Evolutionary conservation across 176 grass and related monocot genomes (phyloP), one percentile per base, ranked within the genome.

Genomic region (Cymbopogon citratus): DNA sequence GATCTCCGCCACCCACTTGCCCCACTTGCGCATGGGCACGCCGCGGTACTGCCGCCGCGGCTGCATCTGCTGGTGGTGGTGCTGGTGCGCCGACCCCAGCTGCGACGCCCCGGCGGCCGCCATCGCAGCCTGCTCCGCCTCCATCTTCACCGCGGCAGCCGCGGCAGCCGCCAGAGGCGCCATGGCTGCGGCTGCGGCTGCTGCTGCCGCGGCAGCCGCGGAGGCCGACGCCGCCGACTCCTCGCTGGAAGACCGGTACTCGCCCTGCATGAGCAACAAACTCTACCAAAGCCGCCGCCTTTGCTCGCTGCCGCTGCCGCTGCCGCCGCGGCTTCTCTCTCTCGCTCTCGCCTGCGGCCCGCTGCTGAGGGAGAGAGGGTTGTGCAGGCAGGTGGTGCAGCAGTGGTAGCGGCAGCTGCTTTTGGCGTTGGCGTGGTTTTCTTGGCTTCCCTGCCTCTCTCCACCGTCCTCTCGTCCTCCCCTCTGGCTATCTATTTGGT

Each of bases 1-100:
- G 74, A 98, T 95, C 92, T 98, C 95, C 66, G 95, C 95, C 66
- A 98, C 95, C 95, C 95, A 98, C 87, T 98, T 98, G 79, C 95
- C 95, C 95, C 95, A 98, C 88, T 98, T 98, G 4, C 95, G 77
- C 95, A 98, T 98, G 71, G 92, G 76, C n/a, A 98, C 92, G 28
- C 92, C 95, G 59, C 95, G 80, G 79, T 91, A 98, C 66, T 89
- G 90, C 34, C 89, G 67, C 34, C 86, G 66, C 45, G 77, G 38
- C 78, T 69, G 73, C 88, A 35, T 78, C 78, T 80, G 76, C 54
- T 34, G 45, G 13, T 46, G 71, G 27, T 65, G 51, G 18, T 54
- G 51, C 18, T 54, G 56, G 56, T 59, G 76, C 44, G 38, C 52
- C 56, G 16, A 3, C 48, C 78, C 31, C 14, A 12, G 60, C 56